Percentiles rank a stretch among this genome's conserved stretches.
Evolutionary conservation across 2,329 filamentous ascomycete genomes (phyloP).

Genomic region (Diaporthe citriasiana): DNA sequence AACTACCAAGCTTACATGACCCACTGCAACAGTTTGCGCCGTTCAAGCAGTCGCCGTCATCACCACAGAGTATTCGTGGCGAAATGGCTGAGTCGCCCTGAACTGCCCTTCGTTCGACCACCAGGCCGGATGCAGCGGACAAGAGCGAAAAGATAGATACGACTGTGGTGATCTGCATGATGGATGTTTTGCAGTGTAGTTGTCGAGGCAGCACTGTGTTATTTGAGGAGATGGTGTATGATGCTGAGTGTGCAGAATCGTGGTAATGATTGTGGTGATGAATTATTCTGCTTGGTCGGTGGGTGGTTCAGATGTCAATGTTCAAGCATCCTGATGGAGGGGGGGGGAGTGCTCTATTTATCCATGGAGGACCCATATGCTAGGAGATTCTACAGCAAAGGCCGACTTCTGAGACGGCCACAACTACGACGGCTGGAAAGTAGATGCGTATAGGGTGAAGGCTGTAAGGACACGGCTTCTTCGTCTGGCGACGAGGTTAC

Average conservation of each 20-base stretch:
- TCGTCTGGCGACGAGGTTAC: neutral
- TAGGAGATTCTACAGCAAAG: neutral
- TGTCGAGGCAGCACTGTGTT: too few species aligned
- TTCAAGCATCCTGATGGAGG: too few species aligned
- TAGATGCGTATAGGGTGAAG: neutral
- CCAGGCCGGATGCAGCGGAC: constrained; percentile 1
- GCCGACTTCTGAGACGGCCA: neutral
- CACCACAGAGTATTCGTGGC: neutral
- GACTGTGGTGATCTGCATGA: constrained; percentile 2
- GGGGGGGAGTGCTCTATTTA: constrained; percentile 7
- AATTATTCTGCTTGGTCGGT: neutral
- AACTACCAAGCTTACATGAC: neutral
- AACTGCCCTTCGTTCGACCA: neutral
- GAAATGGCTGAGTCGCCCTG: neutral
- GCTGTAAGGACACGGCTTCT: neutral
- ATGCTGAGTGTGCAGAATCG: neutral
- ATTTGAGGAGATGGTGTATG: neutral
- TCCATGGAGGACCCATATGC: neutral
- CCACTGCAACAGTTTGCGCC: constrained; percentile 11
- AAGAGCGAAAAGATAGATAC: neutral
- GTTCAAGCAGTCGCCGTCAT: neutral
- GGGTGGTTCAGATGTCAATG: neutral
- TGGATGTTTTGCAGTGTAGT: neutral
- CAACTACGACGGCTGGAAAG: neutral
- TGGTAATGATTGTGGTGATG: neutral